Conservation (phyloP, 495 filamentous ascomycete species). For the Penicillium odoratum region DNA sequence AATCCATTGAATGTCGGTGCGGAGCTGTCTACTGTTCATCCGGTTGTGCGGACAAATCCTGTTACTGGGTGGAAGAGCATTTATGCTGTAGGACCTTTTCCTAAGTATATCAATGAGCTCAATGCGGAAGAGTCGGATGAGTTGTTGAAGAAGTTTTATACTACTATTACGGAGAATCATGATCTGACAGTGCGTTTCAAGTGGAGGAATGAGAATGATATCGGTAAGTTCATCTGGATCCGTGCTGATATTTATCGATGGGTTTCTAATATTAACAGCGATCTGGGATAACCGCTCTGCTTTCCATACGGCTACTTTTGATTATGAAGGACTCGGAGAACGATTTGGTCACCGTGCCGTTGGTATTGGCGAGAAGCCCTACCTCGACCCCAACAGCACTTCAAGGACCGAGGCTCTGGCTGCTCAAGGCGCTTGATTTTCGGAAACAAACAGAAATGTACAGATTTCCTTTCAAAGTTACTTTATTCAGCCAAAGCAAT, state of each 20-base stretch:
- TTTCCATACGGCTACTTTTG: conserved; percentile 71
- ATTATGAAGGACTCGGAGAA: conserved; percentile 63
- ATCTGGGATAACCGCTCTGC: conserved; percentile 77
- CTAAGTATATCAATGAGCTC: conserved; percentile 61
- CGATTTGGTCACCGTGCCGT: conserved; percentile 60
- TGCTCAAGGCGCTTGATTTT: background rate
- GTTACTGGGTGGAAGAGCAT: conserved; percentile 78
- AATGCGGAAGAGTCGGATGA: conserved; percentile 36
- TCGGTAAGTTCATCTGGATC: conserved; percentile 31
- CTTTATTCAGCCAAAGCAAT: background rate
- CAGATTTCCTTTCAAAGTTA: background rate
- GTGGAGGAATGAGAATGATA: conserved; percentile 59
- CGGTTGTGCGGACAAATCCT: conserved; percentile 72
- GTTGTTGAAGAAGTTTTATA: conserved; percentile 42
- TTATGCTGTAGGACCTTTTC: conserved; percentile 64
- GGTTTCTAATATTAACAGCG: conserved; percentile 33
- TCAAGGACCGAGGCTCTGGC: conserved; percentile 40
- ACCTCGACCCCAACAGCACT: conserved; percentile 49
- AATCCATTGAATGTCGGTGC: conserved; percentile 64
- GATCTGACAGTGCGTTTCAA: conserved; percentile 70
- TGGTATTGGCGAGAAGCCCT: conserved; percentile 65
- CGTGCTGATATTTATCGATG: background rate
- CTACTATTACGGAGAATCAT: conserved; percentile 67
- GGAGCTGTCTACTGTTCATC: conserved; percentile 62
- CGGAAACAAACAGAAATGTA: background rate